Evolutionary conservation across 169 alveolate species (phyloP).

Genomic region (Eimeria necatrix): DNA sequence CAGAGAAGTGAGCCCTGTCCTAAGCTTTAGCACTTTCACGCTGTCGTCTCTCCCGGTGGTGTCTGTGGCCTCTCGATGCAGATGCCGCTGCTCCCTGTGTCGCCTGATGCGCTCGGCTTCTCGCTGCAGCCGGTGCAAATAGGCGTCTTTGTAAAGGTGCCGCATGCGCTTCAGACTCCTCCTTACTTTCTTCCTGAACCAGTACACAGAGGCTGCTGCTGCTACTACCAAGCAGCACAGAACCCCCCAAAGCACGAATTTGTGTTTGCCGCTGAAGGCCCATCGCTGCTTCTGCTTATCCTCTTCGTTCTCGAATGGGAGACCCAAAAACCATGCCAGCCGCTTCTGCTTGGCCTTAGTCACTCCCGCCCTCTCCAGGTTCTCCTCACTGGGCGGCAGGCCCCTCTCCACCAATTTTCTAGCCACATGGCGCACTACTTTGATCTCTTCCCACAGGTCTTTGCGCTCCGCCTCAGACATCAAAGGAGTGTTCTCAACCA

Average conservation of each 20-base stretch:
- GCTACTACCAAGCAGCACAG: neutral
- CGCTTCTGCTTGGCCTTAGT: neutral
- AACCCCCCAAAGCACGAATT: neutral
- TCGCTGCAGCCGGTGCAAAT: neutral
- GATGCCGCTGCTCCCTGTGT: conserved; percentile 1
- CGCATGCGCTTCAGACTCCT: conserved; percentile 6
- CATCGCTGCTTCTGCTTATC: neutral
- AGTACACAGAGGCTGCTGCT: neutral
- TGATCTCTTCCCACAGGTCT: neutral
- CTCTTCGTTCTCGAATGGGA: neutral
- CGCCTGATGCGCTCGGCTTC: neutral
- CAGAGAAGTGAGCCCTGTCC: neutral
- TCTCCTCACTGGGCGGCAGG: neutral
- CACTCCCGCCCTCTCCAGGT: neutral
- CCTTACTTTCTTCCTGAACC: neutral
- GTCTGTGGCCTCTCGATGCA: neutral
- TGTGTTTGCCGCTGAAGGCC: neutral
- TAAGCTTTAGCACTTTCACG: neutral
- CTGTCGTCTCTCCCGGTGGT: neutral
- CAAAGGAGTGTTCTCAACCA: neutral
- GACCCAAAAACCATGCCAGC: neutral
- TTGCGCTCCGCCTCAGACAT: neutral
- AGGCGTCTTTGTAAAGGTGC: neutral
- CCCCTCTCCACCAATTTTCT: neutral
- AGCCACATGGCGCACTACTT: neutral